Evolutionary conservation across 495 filamentous ascomycete species (phyloP).

Genomic region (Massariosphaeria phaeospora): DNA sequence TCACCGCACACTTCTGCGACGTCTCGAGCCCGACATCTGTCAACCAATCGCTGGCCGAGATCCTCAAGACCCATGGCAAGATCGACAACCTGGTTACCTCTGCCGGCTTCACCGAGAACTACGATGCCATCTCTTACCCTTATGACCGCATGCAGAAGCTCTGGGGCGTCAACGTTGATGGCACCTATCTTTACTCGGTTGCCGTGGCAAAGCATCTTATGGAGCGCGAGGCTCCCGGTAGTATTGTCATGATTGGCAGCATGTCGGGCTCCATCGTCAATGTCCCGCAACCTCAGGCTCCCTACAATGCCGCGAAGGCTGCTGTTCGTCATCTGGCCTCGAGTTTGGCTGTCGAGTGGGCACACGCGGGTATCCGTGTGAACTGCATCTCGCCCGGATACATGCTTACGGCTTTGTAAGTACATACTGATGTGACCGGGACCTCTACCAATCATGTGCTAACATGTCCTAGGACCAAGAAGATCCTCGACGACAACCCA

Average conservation of each 20-base stretch:
- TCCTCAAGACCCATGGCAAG: constrained; percentile 65
- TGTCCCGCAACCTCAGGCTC: constrained; percentile 87
- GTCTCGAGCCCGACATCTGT: constrained; percentile 76
- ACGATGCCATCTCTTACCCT: constrained; percentile 81
- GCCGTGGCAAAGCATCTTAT: constrained; percentile 85
- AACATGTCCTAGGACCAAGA: constrained; percentile 62
- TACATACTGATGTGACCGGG: constrained; percentile 17
- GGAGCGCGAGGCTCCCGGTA: constrained; percentile 69
- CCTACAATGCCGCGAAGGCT: constrained; percentile 87
- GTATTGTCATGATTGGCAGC: constrained; percentile 90
- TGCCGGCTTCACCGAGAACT: constrained; percentile 94
- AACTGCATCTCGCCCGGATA: constrained; percentile 91
- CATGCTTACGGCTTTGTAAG: constrained; percentile 87
- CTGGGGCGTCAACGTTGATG: constrained; percentile 91
- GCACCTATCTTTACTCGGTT: constrained; percentile 83
- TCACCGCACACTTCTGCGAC: constrained; percentile 86
- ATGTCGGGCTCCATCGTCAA: constrained; percentile 94
- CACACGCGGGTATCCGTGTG: constrained; percentile 73
- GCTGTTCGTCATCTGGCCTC: constrained; percentile 78
- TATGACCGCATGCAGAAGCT: constrained; percentile 85
- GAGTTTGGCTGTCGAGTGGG: constrained; percentile 86
- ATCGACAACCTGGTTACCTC: constrained; percentile 93
- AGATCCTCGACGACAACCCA: constrained; percentile 89
- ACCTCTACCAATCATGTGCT: background rate
- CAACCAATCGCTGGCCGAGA: constrained; percentile 61